Evolutionary conservation across 768 basidiomycete genomes (phyloP), one percentile per base, ranked within the genome.

Genomic region (Boletus tomentosulus): DNA sequence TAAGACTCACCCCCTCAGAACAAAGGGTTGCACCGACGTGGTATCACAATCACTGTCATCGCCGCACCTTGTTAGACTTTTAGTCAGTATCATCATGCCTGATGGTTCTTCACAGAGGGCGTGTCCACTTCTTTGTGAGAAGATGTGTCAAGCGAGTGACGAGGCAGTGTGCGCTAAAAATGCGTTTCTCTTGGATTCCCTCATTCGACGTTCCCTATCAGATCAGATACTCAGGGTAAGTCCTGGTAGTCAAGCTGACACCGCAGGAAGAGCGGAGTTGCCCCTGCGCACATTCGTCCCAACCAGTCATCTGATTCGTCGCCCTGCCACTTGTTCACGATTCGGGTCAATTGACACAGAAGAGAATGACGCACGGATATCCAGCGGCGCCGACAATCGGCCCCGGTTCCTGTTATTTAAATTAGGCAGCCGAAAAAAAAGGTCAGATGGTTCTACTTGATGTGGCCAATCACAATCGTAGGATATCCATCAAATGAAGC

Each of bases 141-240:
- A 57, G 34, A 47, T 46, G 44, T 27, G 41, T 43, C 38, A 57
- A 48, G 47, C 47, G 38, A 51, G 45, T 37, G 53, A 51, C 25
- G 12, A 46, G 63, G 65, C 67, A 34, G 67, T 69, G 66, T 55
- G 52, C 28, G 31, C 55, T 61, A 67, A 58, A 58, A 62, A 57
- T 64, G 58, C 24, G 19, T 31, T 57, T 57, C n/a, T 62, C 65
- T 58, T 58, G 59, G 51, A 46, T 54, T 62, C 47, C 57, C 54
- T 35, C 54, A 56, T 63, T 38, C 19, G 45, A 48, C 33, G 8
- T 25, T 25, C 28, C 50, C 38, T 48, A 54, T 52, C 38, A 53
- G 33, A 56, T 48, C 43, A 53, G 41, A 53, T n/a, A 38, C 24
- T 16, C 42, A 42, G 30, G 38, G 50, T 50, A 41, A 41, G 35